Conservation (phyloP, 306 rosid genomes). For the Cucurbita maxima region DNA sequence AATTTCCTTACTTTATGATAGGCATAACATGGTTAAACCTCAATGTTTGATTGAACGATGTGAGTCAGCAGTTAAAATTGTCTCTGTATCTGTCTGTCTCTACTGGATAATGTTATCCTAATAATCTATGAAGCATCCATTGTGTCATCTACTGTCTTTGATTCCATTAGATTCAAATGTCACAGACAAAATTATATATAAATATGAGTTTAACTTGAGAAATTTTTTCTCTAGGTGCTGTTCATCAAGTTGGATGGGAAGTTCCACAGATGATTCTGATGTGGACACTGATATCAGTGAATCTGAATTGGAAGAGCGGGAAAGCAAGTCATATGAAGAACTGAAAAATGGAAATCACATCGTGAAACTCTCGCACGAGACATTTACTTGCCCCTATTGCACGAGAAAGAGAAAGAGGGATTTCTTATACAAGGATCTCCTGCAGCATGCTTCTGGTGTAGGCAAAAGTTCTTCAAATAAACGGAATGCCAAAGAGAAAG, state of each 20-base stretch:
- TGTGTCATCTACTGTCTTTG: neutral
- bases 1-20: neutral
- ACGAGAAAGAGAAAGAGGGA: conserved; percentile 40
- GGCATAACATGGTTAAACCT: neutral
- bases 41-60: neutral
- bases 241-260: conserved; percentile 21
- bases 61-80: neutral
- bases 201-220: neutral
- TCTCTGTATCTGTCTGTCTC: neutral
- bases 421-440: conserved; percentile 44
- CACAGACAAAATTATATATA: neutral
- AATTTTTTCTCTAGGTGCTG: conserved; percentile 6
- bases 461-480: conserved; percentile 69
- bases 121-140: neutral
- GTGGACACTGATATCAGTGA: conserved; percentile 42
- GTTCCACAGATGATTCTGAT: conserved; percentile 24
- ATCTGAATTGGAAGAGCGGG: conserved; percentile 41
- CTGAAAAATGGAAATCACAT: conserved; percentile 42
- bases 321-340: conserved; percentile 38
- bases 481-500: conserved; percentile 61
- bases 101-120: neutral
- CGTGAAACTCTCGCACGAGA: conserved; percentile 39
- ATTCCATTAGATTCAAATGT: neutral
- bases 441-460: conserved; percentile 88
- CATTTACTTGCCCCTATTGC: conserved; percentile 72